phyloP scores from a whole-genome alignment of 225 moss, liverwort and hornwort species.

The Polytrichum commune region DNA sequence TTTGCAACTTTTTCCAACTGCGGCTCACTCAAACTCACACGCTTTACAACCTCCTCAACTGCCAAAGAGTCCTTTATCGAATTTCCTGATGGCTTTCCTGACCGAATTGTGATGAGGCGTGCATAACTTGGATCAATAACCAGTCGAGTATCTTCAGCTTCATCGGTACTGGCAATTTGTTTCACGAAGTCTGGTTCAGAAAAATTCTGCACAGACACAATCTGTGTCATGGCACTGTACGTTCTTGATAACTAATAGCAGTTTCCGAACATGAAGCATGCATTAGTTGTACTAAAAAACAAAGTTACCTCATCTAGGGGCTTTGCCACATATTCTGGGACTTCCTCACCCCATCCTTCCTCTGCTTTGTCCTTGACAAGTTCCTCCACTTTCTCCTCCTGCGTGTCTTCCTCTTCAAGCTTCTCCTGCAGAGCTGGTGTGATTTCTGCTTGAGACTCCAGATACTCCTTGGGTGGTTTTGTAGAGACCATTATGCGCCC shows the following conservation, averaged over 20 bases:
- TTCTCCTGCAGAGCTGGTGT: slow-evolving; percentile 7
- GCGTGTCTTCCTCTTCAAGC: slow-evolving; percentile 7
- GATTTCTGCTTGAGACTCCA: slow-evolving; percentile 6
- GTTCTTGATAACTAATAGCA: too few species aligned
- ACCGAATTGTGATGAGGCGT: slow-evolving; percentile 55
- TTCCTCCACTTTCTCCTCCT: slow-evolving; percentile 20
- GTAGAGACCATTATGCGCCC: slow-evolving; percentile 51
- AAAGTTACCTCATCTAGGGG: neutral
- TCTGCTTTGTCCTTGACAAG: neutral
- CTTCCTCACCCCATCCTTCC: slow-evolving; percentile 49
- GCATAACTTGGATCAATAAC: slow-evolving; percentile 32
- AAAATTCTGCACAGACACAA: too few species aligned
- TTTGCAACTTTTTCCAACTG: slow-evolving; percentile 54
- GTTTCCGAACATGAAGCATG: too few species aligned
- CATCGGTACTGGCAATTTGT: slow-evolving; percentile 5
- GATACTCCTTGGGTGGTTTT: slow-evolving; percentile 57
- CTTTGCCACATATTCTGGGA: slow-evolving; percentile 17
- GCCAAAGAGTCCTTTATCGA: slow-evolving; percentile 29
- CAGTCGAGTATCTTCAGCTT: slow-evolving; percentile 19
- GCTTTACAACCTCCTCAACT: slow-evolving; percentile 44
- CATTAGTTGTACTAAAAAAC: too few species aligned
- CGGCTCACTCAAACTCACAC: slow-evolving; percentile 62
- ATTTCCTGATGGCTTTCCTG: slow-evolving; percentile 44
- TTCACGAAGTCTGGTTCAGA: neutral
- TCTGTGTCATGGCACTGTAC: too few species aligned